Evolutionary conservation across 495 filamentous ascomycete species (phyloP).

Genomic region (Parathielavia appendiculata): DNA sequence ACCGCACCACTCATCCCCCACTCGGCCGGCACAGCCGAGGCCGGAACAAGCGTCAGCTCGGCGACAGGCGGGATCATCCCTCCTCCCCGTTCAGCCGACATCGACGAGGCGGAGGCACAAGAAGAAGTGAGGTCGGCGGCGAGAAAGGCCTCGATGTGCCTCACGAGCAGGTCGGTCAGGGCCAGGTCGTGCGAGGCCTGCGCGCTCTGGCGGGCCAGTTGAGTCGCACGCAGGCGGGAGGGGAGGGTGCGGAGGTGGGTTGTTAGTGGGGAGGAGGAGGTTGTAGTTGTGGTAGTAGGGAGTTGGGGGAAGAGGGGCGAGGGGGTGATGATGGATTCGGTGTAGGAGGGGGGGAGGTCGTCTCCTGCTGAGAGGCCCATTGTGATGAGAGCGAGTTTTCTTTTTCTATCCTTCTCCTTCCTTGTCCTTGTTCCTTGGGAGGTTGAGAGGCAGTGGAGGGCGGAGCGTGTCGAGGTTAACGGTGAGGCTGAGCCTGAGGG

Average conservation of each 20-base stretch:
- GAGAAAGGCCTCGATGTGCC: conserved; percentile 38
- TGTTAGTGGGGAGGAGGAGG: conserved; percentile 35
- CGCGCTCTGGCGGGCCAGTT: conserved; percentile 25
- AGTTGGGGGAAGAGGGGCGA: conserved; percentile 2
- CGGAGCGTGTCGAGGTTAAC: no score
- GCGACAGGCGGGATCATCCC: conserved; percentile 18
- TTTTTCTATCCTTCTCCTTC: no score
- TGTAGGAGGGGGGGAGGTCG: conserved; percentile 37
- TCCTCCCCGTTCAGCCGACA: neutral
- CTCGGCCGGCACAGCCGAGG: conserved; percentile 30
- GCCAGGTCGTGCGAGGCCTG: conserved; percentile 34
- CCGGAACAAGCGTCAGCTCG: conserved; percentile 41
- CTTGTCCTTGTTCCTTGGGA: no score
- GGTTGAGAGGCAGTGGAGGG: no score
- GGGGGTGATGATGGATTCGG: conserved; percentile 19
- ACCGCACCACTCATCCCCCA: conserved; percentile 32
- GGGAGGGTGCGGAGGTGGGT: conserved; percentile 38
- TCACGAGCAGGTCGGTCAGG: conserved; percentile 32
- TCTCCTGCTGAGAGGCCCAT: conserved; percentile 8
- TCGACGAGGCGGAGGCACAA: neutral
- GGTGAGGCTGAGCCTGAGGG: no score
- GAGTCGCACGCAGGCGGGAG: conserved; percentile 32
- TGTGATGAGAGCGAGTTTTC: conserved; percentile 4
- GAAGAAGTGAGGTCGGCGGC: conserved; percentile 23
- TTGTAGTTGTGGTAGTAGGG: neutral